Evolutionary conservation across 305 asterid genomes (phyloP).

Genomic region (Solanum chacoense): DNA sequence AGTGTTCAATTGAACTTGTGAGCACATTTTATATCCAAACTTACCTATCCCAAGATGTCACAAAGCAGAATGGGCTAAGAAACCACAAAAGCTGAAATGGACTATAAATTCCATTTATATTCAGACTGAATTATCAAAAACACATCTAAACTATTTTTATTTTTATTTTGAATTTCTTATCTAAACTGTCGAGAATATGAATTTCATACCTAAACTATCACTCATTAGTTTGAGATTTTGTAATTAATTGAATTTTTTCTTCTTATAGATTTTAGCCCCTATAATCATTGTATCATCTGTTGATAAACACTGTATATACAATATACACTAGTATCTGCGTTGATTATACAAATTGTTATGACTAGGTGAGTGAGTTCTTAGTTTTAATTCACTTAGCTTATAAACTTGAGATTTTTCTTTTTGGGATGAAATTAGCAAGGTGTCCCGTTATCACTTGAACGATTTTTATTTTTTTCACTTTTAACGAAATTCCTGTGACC

Average conservation of each 20-base stretch:
- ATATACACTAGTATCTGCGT: background rate
- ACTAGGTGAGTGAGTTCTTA: background rate
- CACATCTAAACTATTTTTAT: too few species aligned
- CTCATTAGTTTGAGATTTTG: background rate
- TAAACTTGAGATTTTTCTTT: background rate
- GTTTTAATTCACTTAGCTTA: background rate
- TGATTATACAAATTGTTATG: background rate
- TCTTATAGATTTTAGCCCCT: background rate
- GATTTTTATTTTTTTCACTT: background rate
- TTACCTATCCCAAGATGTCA: background rate
- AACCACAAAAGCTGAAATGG: background rate
- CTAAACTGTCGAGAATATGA: too few species aligned
- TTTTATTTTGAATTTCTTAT: background rate
- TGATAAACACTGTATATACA: background rate
- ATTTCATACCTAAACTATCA: too few species aligned
- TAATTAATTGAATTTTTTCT: background rate
- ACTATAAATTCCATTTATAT: background rate
- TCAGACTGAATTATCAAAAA: background rate
- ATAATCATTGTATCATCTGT: background rate
- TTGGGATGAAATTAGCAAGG: background rate
- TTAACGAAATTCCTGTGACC: background rate
- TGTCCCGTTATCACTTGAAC: background rate
- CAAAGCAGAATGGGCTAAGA: background rate
- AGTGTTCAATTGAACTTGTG: background rate
- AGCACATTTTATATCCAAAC: background rate